Evolutionary conservation across 1,284 basidiomycete genomes (phyloP).

Genomic region (Boletus sp.): DNA sequence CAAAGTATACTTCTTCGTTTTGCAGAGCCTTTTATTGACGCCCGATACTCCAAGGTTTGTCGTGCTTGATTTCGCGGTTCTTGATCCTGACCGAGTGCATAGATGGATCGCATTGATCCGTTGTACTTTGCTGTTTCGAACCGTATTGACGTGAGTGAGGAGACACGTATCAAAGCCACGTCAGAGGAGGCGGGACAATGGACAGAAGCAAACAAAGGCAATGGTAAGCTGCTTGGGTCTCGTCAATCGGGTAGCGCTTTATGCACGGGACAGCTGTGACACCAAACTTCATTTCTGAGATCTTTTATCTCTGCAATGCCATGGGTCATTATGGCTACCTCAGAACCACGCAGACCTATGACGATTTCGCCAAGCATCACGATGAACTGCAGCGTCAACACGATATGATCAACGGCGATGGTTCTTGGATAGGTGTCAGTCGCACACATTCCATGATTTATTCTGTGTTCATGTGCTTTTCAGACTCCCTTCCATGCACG

Average conservation of each 20-base stretch:
- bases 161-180: slow-evolving; percentile 89
- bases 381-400: slow-evolving; percentile 78
- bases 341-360: slow-evolving; percentile 73
- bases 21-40: slow-evolving; percentile 97
- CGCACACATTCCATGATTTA: not conserved
- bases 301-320: slow-evolving; percentile 86
- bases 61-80: not conserved
- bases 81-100: slow-evolving; percentile 12
- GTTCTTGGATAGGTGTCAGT: slow-evolving; percentile 73
- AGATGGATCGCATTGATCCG: slow-evolving; percentile 91
- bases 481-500: slow-evolving; percentile 69
- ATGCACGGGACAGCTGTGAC: slow-evolving; percentile 38
- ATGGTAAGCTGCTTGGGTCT: slow-evolving; percentile 34
- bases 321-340: slow-evolving; percentile 85
- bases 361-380: slow-evolving; percentile 66
- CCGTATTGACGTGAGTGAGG: slow-evolving; percentile 75
- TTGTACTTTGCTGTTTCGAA: slow-evolving; percentile 72
- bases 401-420: slow-evolving; percentile 74
- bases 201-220: slow-evolving; percentile 50
- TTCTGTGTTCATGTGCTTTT: slow-evolving; percentile 12
- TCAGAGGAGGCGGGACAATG: slow-evolving; percentile 79
- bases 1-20: slow-evolving; percentile 82
- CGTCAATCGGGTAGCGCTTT: not conserved
- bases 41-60: slow-evolving; percentile 79
- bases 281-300: slow-evolving; percentile 92